Evolutionary conservation across 1,139 yeast species (phyloP), one percentile per base, ranked within the genome.

Genomic region (Pneumocystis wakefieldiae): DNA sequence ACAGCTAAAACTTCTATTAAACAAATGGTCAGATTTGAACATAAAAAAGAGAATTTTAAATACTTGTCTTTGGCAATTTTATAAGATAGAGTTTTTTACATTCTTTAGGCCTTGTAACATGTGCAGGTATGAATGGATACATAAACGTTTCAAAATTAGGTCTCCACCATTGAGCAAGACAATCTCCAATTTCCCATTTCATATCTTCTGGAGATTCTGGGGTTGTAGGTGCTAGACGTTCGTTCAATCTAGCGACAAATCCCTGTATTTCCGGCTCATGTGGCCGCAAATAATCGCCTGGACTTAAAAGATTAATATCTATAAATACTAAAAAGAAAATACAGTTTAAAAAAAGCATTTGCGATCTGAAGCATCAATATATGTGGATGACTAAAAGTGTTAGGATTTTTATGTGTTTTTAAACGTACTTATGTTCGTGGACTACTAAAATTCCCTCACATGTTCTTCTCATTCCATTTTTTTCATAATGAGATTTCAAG

Each of bases 111-210:
- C 73, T 69, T 7, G 75, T 67, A 24, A 74, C 70, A 64, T 75
- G 76, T 4, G 74, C 73, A 2, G 77, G 74, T 42, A 74, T 69
- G 63, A 74, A 76, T 15, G 78, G 78, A 63, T 76, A 76, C 66
- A 73, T 71, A 64, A 70, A 70, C 2, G 70, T 69, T 41, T 73
- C 75, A 53, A 70, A 69, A 61, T 74, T 74, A 3, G 77, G 77
- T 64, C 77, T 71, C 74, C 76, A 75, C 77, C 77, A 75, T 63
- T 73, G 76, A 1, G 74, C 73, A 15, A 75, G 60, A 59, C 76
- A 71, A 57, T 73, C 76, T 36, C 72, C 73, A 55, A 73, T 68
- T n/a, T 70, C 69, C 76, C 76, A 73, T 38, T 70, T 69, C 32
- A 57, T 67, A 62, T 19, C 63, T 66, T 24, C 66, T 64, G 8